A percentile compares a stretch with the other conserved stretches of the same genome.
Evolutionary conservation across 805 yeast genomes (phyloP).

Genomic region (Metschnikowia sp.): DNA sequence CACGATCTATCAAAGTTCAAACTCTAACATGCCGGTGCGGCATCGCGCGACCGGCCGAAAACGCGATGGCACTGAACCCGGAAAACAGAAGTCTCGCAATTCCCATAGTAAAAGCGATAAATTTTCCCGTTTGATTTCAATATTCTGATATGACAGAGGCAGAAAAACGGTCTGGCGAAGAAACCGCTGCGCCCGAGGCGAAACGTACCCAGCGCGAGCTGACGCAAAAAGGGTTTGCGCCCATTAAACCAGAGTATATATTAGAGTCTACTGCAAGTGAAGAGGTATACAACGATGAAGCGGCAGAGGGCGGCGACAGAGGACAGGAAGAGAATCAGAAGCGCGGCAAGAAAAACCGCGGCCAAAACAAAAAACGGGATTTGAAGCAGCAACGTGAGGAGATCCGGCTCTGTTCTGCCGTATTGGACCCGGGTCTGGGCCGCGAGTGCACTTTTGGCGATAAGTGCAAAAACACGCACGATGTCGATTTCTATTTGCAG

Average conservation of each 20-base stretch:
- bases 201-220: conserved; percentile 18
- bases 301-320: conserved; percentile 44
- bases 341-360: conserved; percentile 52
- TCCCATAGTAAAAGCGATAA: no score
- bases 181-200: conserved; percentile 14
- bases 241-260: conserved; percentile 68
- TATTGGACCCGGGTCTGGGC: conserved; percentile 50
- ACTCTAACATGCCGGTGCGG: no score
- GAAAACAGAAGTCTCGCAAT: no score
- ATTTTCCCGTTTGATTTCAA: no score
- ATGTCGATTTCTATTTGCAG: conserved; percentile 58
- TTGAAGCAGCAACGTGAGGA: conserved; percentile 64
- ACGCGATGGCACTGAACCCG: no score
- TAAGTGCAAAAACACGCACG: conserved; percentile 75
- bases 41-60: no score
- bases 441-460: conserved; percentile 62
- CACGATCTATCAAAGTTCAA: no score
- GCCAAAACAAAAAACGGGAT: conserved; percentile 83
- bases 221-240: conserved; percentile 61
- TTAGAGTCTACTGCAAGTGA: conserved; percentile 40
- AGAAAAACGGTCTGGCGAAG: conserved; percentile 20
- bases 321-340: conserved; percentile 22
- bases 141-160: conserved; percentile 8
- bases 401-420: conserved; percentile 61
- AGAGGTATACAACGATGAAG: conserved; percentile 41